Evolutionary conservation across 75 land plant genomes (phyloP).

Genomic region (Chamaecyparis obtusa): DNA sequence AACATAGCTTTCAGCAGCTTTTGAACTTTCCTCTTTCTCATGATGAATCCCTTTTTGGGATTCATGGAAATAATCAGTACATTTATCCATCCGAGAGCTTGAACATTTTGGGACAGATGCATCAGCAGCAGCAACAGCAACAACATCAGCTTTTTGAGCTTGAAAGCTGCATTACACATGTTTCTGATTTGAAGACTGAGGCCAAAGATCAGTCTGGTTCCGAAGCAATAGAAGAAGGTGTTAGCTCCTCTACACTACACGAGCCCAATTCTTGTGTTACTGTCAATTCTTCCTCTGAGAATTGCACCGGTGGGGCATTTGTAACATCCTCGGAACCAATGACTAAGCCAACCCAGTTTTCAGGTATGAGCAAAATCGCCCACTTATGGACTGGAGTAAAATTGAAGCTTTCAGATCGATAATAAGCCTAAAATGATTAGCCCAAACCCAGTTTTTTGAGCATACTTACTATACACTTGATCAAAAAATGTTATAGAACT

Average conservation of each 20-base stretch:
- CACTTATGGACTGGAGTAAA: not conserved
- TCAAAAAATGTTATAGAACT: too few species aligned
- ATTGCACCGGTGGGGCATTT: not conserved
- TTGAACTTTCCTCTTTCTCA: constrained; percentile 10
- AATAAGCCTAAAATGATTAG: not conserved
- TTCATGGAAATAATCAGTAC: not conserved
- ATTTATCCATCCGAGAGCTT: not conserved
- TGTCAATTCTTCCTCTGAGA: not conserved
- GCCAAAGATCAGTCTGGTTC: not conserved
- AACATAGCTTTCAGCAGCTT: constrained; percentile 14
- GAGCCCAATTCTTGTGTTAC: constrained; percentile 6
- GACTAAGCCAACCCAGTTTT: not conserved
- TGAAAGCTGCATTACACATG: constrained; percentile 13
- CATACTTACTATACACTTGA: too few species aligned
- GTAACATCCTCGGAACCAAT: not conserved
- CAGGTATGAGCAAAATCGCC: not conserved
- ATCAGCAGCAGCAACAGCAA: not conserved
- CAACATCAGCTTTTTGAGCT: constrained; percentile 7
- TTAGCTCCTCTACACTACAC: not conserved
- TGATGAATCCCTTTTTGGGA: not conserved
- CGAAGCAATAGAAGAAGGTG: not conserved
- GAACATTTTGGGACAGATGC: not conserved
- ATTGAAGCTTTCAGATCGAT: not conserved
- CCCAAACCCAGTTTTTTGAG: not conserved
- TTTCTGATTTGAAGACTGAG: constrained; percentile 11